These are phyloP conservation scores for Fusarium sp. DNA, from an alignment of 2,329 filamentous ascomycete species.

Conservation along the genomic window DNA sequence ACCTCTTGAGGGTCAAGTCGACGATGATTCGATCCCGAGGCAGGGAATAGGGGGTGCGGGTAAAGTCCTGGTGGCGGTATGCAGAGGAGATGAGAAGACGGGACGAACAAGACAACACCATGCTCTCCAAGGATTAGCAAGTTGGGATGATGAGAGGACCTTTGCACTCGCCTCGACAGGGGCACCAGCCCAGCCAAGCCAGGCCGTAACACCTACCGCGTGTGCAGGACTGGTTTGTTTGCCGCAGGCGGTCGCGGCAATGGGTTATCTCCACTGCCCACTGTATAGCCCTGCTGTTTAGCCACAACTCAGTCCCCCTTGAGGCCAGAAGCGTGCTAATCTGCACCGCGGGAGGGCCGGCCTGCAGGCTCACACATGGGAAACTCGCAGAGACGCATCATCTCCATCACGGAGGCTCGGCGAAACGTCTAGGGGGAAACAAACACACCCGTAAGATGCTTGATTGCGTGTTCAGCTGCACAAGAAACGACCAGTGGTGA, in stretches of 20 bases:
- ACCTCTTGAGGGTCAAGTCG: constrained; percentile 19
- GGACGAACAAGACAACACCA: constrained; percentile 34
- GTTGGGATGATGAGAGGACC: constrained; percentile 40
- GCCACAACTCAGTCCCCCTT: constrained; percentile 15
- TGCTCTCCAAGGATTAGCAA: constrained; percentile 29
- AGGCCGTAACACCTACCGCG: constrained; percentile 16
- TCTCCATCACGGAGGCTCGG: constrained; percentile 11
- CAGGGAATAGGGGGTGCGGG: constrained; percentile 25
- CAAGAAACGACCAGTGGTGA: not conserved
- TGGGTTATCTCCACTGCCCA: constrained; percentile 1
- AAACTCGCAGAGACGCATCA: constrained; percentile 7
- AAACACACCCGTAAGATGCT: not conserved
- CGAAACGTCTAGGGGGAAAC: constrained; percentile 18
- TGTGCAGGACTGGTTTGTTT: constrained; percentile 21
- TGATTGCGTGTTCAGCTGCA: not conserved
- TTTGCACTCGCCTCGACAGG: constrained; percentile 30
- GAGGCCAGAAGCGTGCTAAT: constrained; percentile 23
- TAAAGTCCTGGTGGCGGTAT: constrained; percentile 21
- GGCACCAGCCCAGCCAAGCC: constrained; percentile 21
- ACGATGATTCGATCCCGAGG: constrained; percentile 9
- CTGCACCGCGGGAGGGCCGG: constrained; percentile 20
- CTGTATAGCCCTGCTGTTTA: constrained; percentile 6
- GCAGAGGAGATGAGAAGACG: constrained; percentile 32
- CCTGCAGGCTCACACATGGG: constrained; percentile 18
- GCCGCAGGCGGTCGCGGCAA: constrained; percentile 13